These are phyloP conservation scores for Ganoderma sinense DNA, from an alignment of 1,284 basidiomycete species.

Conservation along the genomic window DNA sequence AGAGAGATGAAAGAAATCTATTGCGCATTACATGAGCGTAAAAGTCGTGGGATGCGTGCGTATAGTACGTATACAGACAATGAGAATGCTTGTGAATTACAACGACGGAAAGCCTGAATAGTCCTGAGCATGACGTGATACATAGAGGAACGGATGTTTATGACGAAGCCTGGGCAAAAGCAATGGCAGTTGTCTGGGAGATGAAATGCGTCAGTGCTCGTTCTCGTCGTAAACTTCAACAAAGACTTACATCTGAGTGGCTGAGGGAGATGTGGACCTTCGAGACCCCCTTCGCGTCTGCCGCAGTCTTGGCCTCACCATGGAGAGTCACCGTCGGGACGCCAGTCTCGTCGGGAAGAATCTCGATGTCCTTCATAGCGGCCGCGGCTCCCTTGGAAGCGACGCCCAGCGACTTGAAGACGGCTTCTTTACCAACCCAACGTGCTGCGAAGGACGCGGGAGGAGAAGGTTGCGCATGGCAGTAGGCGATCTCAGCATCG, in stretches of 20 bases:
- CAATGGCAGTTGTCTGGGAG: conserved; percentile 76
- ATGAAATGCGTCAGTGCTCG: conserved; percentile 29
- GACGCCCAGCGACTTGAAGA: conserved; percentile 97
- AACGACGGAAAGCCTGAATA: conserved; percentile 7
- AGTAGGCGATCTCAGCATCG: conserved; percentile 87
- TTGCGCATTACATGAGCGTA: conserved; percentile 1
- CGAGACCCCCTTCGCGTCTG: conserved; percentile 77
- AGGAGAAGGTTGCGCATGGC: conserved; percentile 86
- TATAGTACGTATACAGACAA: background rate
- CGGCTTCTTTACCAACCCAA: conserved; percentile 98
- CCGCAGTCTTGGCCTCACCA: conserved; percentile 85
- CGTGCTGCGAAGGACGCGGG: conserved; percentile 93
- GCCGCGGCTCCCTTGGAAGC: conserved; percentile 92
- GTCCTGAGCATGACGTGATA: conserved; percentile 8
- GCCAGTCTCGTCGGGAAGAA: conserved; percentile 77
- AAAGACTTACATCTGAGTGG: conserved; percentile 81
- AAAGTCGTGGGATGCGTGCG: conserved; percentile 3
- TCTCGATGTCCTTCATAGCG: conserved; percentile 96
- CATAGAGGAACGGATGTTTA: conserved; percentile 31
- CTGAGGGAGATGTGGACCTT: conserved; percentile 88
- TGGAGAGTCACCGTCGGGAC: conserved; percentile 81
- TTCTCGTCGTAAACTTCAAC: background rate
- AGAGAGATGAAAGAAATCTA: conserved; percentile 6
- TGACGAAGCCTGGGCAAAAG: conserved; percentile 75
- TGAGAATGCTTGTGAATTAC: conserved; percentile 7